Conservation (phyloP, 2,329 filamentous ascomycete species). For the Arthrinium puccinioides region DNA sequence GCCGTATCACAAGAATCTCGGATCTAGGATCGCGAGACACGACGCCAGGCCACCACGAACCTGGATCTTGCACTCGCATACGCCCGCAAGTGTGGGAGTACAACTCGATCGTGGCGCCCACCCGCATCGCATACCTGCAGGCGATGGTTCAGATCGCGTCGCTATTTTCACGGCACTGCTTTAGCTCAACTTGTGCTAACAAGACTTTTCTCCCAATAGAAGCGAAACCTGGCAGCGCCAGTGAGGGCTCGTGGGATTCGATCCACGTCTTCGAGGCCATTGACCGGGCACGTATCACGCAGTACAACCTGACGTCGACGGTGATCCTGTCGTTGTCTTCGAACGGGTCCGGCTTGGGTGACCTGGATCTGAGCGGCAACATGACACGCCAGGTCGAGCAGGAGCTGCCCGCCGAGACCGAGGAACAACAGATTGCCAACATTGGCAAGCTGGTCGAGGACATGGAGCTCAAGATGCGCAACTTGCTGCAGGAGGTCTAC, state of each 20-base stretch:
- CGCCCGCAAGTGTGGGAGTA: too few species aligned
- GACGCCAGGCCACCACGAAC: too few species aligned
- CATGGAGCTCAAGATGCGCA: constrained; percentile 99
- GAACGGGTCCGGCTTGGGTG: constrained; percentile 56
- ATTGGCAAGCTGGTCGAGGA: constrained; percentile 93
- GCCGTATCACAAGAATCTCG: too few species aligned
- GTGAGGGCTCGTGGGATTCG: constrained; percentile 87
- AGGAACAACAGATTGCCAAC: constrained; percentile 91
- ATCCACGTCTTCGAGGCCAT: constrained; percentile 98
- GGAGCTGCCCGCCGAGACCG: constrained; percentile 81
- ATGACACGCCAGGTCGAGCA: constrained; percentile 96
- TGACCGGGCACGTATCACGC: constrained; percentile 82
- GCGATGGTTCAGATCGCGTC: too few species aligned
- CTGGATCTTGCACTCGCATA: too few species aligned
- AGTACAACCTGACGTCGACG: constrained; percentile 97
- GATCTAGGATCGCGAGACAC: too few species aligned
- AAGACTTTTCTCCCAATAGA: constrained; percentile 38
- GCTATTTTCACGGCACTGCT: too few species aligned
- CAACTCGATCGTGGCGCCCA: too few species aligned
- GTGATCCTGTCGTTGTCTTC: constrained; percentile 86
- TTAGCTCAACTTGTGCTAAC: neutral
- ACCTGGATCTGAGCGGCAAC: constrained; percentile 90
- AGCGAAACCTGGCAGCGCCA: constrained; percentile 56
- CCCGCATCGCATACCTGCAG: too few species aligned
- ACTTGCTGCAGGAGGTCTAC: constrained; percentile 96